These are phyloP conservation scores for Plasmodium gaboni DNA, from an alignment of 169 alveolate genomes.

Conservation along the genomic window DNA sequence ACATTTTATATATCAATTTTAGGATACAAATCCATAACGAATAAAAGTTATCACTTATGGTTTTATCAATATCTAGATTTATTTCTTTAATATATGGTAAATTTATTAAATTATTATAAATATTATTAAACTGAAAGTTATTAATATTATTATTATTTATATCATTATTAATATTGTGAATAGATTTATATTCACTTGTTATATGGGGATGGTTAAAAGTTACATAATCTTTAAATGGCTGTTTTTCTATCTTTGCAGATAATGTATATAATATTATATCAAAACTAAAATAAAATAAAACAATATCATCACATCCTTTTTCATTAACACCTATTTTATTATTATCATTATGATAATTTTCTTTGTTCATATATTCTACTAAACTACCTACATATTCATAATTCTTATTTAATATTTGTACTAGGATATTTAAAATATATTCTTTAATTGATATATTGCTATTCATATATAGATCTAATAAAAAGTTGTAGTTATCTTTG, in stretches of 20 bases:
- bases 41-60: constrained; percentile 52
- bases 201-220: too few species aligned
- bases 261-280: constrained; percentile 50
- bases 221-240: neutral
- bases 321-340: constrained; percentile 2
- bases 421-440: constrained; percentile 40
- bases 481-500: constrained; percentile 58
- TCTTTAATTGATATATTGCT: constrained; percentile 48
- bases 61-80: constrained; percentile 46
- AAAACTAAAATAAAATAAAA: constrained; percentile 60
- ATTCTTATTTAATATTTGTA: constrained; percentile 60
- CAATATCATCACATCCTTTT: constrained; percentile 14
- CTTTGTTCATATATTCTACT: neutral
- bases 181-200: too few species aligned
- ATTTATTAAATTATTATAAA: neutral
- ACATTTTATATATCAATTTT: constrained; percentile 25
- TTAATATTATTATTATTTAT: neutral
- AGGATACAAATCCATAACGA: constrained; percentile 53
- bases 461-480: constrained; percentile 37
- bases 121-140: too few species aligned
- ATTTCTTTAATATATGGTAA: constrained; percentile 15
- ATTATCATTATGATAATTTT: neutral
- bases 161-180: too few species aligned
- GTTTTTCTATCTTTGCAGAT: constrained; percentile 14
- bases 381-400: constrained; percentile 7